Evolutionary conservation across 495 filamentous ascomycete species (phyloP).

Genomic region (Aspergillus sclerotioniger): DNA sequence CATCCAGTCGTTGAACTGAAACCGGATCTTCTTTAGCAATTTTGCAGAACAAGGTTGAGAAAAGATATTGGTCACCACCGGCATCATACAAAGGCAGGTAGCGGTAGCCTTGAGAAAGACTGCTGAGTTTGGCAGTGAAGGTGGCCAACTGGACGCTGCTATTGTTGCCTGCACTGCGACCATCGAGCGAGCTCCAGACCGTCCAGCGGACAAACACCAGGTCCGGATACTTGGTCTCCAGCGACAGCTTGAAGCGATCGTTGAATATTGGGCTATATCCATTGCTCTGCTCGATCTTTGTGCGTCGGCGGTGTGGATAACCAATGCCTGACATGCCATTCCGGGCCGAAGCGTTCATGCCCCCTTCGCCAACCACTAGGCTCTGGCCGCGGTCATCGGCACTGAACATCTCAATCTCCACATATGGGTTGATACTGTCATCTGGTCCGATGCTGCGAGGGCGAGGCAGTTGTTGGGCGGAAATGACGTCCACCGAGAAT

Average conservation of each 20-base stretch:
- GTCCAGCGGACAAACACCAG: conserved; percentile 91
- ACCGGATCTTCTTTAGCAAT: conserved; percentile 65
- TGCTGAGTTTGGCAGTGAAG: conserved; percentile 88
- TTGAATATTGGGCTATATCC: conserved; percentile 89
- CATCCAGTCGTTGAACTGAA: conserved; percentile 43
- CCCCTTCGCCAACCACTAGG: conserved; percentile 61
- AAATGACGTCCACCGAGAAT: conserved; percentile 85
- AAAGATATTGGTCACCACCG: conserved; percentile 86
- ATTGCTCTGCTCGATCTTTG: conserved; percentile 75
- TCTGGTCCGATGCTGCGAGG: conserved; percentile 67
- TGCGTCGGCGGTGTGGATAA: conserved; percentile 73
- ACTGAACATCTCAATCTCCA: conserved; percentile 91
- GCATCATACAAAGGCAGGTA: conserved; percentile 90
- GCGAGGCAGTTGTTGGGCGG: conserved; percentile 89
- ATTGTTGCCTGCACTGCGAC: conserved; percentile 60
- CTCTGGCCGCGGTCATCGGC: conserved; percentile 83
- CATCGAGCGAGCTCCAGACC: conserved; percentile 79
- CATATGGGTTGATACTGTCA: conserved; percentile 82
- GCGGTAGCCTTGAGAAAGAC: conserved; percentile 90
- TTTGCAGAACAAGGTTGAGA: conserved; percentile 90
- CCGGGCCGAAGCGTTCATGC: conserved; percentile 66
- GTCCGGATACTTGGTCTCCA: conserved; percentile 88
- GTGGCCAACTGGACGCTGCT: conserved; percentile 69
- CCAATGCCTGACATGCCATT: conserved; percentile 70
- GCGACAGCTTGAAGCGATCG: conserved; percentile 66